Base-by-base conservation (phyloP, 108 stramenopile genomes). In the Thalassiosira profunda region DNA sequence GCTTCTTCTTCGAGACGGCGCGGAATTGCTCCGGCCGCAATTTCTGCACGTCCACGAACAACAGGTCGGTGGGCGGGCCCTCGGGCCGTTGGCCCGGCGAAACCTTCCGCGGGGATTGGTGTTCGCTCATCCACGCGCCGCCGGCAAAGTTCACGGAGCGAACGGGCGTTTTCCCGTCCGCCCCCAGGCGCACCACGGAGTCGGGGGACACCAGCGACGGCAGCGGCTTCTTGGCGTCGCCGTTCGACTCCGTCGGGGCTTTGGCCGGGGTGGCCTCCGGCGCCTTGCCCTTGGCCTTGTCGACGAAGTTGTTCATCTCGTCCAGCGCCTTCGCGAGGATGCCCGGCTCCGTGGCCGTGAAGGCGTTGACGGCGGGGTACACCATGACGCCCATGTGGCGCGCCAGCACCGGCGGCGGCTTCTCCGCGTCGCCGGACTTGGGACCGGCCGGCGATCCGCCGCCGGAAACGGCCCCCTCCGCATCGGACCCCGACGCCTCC, bases 221-320 rank as follows among this genome's bases (percentile, higher is more conserved):
- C 7, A 63, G 45, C 18, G 43, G 41, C 5, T 30, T n/a, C 5
- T 63, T 42, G 42, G 15, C 17, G 0, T 5, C 52, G 6, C 58
- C 47, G 23, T 5, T 28, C 1, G 63, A 14, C 12, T 38, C 58
- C 11, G 51, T 62, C 23, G 41, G 45, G 26, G 28, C 67, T 31
- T 69, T 77, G 20, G 46, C 61, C 15, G 67, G 76, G 41, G 67
- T 67, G 26, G 51, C 63, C 28, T 68, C 67, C 3, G 67, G 60
- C 28, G 58, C 49, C n/a, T 55, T 55, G n/a, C n/a, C n/a, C n/a
- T n/a, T n/a, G 2, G 55, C 55, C 3, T 43, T 20, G 38, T 56
- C 60, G 36, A 87, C 79, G 68, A 90, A 87, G 58, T 93, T 93
- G 63, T 93, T 93, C 87, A 93, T 90, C 61, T 93, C 92, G 2